Evolutionary conservation across 495 filamentous ascomycete genomes (phyloP), one percentile per base, ranked within the genome.

Genomic region (Neurospora cerealis): DNA sequence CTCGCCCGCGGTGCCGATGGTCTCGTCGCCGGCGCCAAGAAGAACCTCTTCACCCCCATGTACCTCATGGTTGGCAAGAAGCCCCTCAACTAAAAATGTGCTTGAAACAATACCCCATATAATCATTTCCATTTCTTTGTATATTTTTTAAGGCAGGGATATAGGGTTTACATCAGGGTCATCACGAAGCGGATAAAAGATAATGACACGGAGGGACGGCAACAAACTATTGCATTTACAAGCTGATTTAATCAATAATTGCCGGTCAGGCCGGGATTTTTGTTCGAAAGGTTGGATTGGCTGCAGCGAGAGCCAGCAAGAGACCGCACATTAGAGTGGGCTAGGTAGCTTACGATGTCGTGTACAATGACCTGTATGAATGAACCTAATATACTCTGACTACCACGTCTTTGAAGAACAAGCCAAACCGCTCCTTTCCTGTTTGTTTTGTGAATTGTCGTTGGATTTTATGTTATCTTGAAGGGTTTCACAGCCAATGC

Each of bases 11-110:
- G 93, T 24, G 96, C 89, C 34, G 96, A 98, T 81, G 92, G 89
- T 75, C 86, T 99, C 71, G 96, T 97, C 8, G 93, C 91, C 66
- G 96, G 96, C 83, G 96, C 90, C 44, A 91, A 92, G 87, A 89
- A 93, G 87, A 93, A 97, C 80, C 88, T 99, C 21, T 99, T 99
- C 85, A 99, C 96, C 0, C 96, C 96, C 44, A 99, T 99, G 96
- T 98, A 98, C 86, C 85, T 99, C 81, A 98, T 99, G 96, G 90
- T 99, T 73, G 96, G 89, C 44, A 89, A 94, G 84, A 99, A 99
- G 86, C 93, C 95, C n/a, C 76, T 76, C 60, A 78, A 84, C 75
- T 86, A 80, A 74, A 21, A 13, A 11, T 7, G 17, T 72, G 7
- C 5, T 11, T 32, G 24, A 66, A 66, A 66, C 28, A 28, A 66